These are phyloP conservation scores for Coemansia sp. DNA, from an alignment of 192 early-diverging fungal genomes.

Conservation along the genomic window DNA sequence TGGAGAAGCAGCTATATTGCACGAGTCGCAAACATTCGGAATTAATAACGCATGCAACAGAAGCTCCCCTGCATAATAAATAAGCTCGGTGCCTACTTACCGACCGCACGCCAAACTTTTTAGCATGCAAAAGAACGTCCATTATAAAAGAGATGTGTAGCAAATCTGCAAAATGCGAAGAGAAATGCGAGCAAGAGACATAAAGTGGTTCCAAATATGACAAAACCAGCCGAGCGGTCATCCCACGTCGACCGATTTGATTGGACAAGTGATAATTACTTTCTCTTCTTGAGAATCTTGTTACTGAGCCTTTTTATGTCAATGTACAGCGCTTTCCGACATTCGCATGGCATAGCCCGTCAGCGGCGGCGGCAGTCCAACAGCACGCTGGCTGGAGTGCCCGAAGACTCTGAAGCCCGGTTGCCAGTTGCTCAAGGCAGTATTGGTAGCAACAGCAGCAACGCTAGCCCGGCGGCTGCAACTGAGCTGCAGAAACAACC, in stretches of 20 bases:
- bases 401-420: neutral
- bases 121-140: constrained; percentile 45
- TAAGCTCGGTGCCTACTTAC: constrained; percentile 27
- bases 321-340: constrained; percentile 5
- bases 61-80: neutral
- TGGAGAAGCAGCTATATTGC: constrained; percentile 59
- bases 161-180: constrained; percentile 6
- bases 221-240: neutral
- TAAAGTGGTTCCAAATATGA: neutral
- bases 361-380: constrained; percentile 5
- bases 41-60: neutral
- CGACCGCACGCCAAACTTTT: constrained; percentile 43
- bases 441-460: neutral
- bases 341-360: neutral
- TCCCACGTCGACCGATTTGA: constrained; percentile 13
- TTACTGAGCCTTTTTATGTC: too few species aligned
- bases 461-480: neutral
- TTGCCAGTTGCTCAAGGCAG: neutral
- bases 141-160: constrained; percentile 13
- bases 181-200: neutral
- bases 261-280: constrained; percentile 3
- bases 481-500: neutral
- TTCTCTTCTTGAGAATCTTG: neutral
- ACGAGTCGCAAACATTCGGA: neutral
- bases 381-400: neutral